Evolutionary conservation across 2,329 filamentous ascomycete genomes (phyloP).

Genomic region (Triangularia verruculosa): DNA sequence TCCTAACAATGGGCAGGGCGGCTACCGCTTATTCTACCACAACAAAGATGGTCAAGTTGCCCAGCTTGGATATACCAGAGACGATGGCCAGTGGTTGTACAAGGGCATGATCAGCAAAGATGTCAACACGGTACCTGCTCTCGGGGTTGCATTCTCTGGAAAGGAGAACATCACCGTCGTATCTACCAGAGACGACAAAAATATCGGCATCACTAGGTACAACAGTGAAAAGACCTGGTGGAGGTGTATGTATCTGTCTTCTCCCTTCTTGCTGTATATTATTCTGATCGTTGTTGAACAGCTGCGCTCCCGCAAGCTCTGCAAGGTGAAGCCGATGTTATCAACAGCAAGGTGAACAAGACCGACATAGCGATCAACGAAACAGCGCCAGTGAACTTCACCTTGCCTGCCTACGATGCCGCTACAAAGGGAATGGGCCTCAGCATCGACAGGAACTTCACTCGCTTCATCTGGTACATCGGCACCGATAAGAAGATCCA

Average conservation of each 20-base stretch:
- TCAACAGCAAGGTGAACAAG: slow-evolving; percentile 29
- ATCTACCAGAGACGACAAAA: slow-evolving; percentile 33
- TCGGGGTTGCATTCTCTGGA: slow-evolving; percentile 32
- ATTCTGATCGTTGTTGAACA: slow-evolving; percentile 24
- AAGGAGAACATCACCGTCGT: slow-evolving; percentile 36
- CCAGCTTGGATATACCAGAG: slow-evolving; percentile 32
- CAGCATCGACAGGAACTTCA: slow-evolving; percentile 30
- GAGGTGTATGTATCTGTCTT: slow-evolving; percentile 30
- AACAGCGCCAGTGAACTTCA: slow-evolving; percentile 29
- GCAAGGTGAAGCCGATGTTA: slow-evolving; percentile 24
- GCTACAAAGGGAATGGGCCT: slow-evolving; percentile 30
- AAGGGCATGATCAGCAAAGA: slow-evolving; percentile 35
- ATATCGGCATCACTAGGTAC: slow-evolving; percentile 34
- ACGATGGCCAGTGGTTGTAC: slow-evolving; percentile 31
- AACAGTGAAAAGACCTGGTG: slow-evolving; percentile 33
- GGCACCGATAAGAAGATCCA: slow-evolving; percentile 37
- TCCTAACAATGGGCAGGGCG: slow-evolving; percentile 18
- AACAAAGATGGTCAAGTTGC: slow-evolving; percentile 34
- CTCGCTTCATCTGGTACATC: slow-evolving; percentile 37
- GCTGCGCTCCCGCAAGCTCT: slow-evolving; percentile 36
- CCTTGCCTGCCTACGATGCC: slow-evolving; percentile 34
- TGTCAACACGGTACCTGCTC: slow-evolving; percentile 28
- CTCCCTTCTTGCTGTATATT: not conserved
- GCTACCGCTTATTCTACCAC: slow-evolving; percentile 41
- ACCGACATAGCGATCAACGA: slow-evolving; percentile 25